Percentiles rank a stretch among this genome's conserved stretches.
These are phyloP conservation scores for Penicillium griseofulvum DNA, from an alignment of 2,329 filamentous ascomycete genomes.

Conservation along the genomic window DNA sequence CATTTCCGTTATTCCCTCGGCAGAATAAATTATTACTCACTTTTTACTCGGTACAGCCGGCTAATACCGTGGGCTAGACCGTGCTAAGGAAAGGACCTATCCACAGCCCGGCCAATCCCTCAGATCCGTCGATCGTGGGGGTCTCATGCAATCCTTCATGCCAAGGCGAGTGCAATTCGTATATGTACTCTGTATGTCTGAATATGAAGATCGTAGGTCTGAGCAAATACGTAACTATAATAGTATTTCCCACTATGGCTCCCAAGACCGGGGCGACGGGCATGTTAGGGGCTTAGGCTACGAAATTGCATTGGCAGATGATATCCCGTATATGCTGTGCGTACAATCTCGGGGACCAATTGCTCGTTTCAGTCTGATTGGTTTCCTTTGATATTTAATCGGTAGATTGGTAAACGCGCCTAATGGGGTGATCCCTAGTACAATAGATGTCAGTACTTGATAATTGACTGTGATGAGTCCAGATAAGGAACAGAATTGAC, in stretches of 20 bases:
- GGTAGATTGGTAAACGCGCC: not conserved
- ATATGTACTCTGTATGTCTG: not conserved
- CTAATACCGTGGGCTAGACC: not conserved
- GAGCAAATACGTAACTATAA: not conserved
- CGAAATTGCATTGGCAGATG: not conserved
- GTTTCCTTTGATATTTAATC: not conserved
- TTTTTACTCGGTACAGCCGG: not conserved
- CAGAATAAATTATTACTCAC: not conserved
- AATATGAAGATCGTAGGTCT: not conserved
- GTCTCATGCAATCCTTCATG: not conserved
- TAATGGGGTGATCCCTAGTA: not conserved
- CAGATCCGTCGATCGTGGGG: not conserved
- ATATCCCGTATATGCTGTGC: not conserved
- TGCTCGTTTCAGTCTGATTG: not conserved
- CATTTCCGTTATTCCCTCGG: not conserved
- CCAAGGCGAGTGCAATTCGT: not conserved
- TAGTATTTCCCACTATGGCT: not conserved
- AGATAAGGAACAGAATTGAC: not conserved
- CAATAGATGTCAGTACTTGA: not conserved
- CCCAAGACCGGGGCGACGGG: too few species aligned
- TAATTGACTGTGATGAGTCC: not conserved
- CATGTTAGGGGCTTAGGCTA: not conserved
- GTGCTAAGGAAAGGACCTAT: not conserved
- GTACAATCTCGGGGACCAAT: not conserved
- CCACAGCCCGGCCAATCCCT: not conserved